Percentiles rank a stretch among this genome's conserved stretches.
Conservation (phyloP, 2,329 filamentous ascomycete species). For the Diaporthe humulicola region DNA sequence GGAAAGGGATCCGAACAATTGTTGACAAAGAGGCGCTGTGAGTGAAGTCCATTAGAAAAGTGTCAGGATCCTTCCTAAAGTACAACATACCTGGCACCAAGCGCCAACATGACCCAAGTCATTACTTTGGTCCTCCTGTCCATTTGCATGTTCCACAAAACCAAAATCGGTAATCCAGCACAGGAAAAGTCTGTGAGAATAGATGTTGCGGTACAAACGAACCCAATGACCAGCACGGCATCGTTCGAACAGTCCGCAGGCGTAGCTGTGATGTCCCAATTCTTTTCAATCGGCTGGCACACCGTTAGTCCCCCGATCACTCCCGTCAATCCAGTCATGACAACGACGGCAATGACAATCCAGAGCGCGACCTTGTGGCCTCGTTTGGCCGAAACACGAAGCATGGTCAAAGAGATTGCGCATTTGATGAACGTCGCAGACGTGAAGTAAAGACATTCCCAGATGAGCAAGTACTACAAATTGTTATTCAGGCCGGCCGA, state of each 20-base stretch:
- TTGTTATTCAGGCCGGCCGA: background rate
- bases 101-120: constrained; percentile 9
- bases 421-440: constrained; percentile 9
- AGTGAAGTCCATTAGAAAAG: background rate
- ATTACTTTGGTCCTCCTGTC: constrained; percentile 16
- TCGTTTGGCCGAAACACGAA: background rate
- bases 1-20: background rate
- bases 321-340: background rate
- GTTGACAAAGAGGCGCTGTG: constrained; percentile 1
- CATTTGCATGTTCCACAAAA: constrained; percentile 26
- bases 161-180: background rate
- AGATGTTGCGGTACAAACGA: background rate
- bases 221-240: background rate
- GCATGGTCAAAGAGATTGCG: constrained; percentile 1
- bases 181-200: constrained; percentile 13
- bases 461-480: background rate
- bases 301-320: background rate
- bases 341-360: background rate
- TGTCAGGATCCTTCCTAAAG: rapidly evolving
- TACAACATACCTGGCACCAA: background rate
- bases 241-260: background rate
- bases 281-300: constrained; percentile 13
- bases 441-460: constrained; percentile 9
- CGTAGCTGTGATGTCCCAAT: constrained; percentile 5
- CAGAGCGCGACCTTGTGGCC: background rate